Conservation (phyloP, 225 moss, liverwort and hornwort genomes). For the Climacium dendroides region DNA sequence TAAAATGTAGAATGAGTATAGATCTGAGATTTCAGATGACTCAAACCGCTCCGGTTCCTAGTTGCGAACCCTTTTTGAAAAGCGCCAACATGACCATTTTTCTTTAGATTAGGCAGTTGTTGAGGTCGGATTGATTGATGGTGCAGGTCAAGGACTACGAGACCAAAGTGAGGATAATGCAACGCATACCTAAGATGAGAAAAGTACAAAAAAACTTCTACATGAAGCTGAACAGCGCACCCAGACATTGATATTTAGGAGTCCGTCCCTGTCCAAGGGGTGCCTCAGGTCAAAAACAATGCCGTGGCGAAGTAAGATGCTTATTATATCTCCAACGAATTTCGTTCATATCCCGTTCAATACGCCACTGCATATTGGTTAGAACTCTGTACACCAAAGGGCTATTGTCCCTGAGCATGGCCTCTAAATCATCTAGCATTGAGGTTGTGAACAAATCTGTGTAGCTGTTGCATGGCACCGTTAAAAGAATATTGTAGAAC, state of each 20-base stretch:
- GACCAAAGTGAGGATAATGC: neutral
- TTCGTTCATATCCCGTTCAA: neutral
- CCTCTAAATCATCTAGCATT: neutral
- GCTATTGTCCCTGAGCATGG: neutral
- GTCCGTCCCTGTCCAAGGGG: neutral
- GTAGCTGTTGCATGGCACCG: neutral
- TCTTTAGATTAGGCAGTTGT: neutral
- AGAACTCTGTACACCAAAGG: neutral
- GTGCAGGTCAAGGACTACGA: constrained; percentile 3
- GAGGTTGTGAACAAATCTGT: neutral
- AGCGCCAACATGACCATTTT: neutral
- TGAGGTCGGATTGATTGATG: neutral
- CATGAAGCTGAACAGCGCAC: constrained; percentile 2
- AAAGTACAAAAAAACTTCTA: neutral
- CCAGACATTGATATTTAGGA: neutral
- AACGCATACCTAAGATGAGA: constrained; percentile 12
- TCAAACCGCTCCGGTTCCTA: neutral
- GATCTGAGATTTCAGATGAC: neutral
- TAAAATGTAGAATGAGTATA: neutral
- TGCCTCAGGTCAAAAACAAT: neutral
- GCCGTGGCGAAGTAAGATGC: neutral
- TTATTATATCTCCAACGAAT: neutral
- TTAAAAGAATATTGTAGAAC: neutral
- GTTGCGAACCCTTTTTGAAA: neutral
- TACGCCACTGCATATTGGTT: neutral